Evolutionary conservation across 345 rosid species (phyloP).

Genomic region (Syzygium aromaticum): DNA sequence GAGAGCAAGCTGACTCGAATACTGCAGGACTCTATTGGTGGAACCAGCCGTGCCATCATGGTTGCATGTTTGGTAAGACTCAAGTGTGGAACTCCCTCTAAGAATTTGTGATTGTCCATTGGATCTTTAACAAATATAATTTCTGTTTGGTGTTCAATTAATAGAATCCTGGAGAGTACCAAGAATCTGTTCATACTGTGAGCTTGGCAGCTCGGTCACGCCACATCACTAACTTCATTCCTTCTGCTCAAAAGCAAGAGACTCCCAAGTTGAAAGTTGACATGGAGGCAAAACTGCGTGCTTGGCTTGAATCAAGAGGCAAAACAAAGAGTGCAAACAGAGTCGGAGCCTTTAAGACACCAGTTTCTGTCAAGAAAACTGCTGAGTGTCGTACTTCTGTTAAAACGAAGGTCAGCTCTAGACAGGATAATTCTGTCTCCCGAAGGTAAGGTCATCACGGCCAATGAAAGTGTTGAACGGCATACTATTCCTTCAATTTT

Average conservation of each 20-base stretch:
- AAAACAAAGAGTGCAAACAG: slow-evolving; percentile 55
- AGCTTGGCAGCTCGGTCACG: slow-evolving; percentile 92
- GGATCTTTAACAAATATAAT: neutral
- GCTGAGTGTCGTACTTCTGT: slow-evolving; percentile 19
- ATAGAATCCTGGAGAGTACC: slow-evolving; percentile 93
- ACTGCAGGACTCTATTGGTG: slow-evolving; percentile 93
- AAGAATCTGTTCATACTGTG: slow-evolving; percentile 83
- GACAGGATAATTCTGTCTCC: slow-evolving; percentile 7
- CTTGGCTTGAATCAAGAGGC: slow-evolving; percentile 92
- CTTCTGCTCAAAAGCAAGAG: slow-evolving; percentile 40
- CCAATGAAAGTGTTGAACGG: neutral
- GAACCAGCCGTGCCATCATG: slow-evolving; percentile 78
- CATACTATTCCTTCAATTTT: neutral
- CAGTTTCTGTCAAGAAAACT: slow-evolving; percentile 39
- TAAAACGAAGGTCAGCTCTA: slow-evolving; percentile 26
- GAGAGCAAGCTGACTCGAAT: slow-evolving; percentile 94
- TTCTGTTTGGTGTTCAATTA: neutral
- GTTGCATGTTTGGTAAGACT: slow-evolving; percentile 75
- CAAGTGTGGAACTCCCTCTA: neutral
- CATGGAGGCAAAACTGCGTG: slow-evolving; percentile 78
- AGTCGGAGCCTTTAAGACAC: slow-evolving; percentile 31
- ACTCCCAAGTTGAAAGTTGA: slow-evolving; percentile 57
- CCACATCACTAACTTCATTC: slow-evolving; percentile 48
- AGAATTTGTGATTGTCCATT: neutral
- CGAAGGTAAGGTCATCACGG: slow-evolving; percentile 1